Evolutionary conservation across 352 stramenopile genomes (phyloP), one percentile per base, ranked within the genome.

Genomic region (Phytophthora multivora): DNA sequence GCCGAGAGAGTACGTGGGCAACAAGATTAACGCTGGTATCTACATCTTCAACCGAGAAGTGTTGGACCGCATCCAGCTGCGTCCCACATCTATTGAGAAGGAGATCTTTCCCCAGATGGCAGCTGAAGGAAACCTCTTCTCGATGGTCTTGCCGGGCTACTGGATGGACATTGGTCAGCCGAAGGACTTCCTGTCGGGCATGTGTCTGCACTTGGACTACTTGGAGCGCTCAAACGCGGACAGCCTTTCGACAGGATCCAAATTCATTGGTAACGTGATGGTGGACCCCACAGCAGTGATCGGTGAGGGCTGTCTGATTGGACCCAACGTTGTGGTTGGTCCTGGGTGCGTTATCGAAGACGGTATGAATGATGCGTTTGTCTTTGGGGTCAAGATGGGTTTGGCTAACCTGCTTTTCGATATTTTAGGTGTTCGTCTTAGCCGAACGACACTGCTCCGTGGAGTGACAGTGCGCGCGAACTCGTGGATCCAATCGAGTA

Each of bases 161-260:
- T 97, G 89, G 89, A 96, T 96, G 84, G 89, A 97, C 45, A 92
- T 97, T 36, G 89, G 89, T 11, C 87, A 97, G 75, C 89, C 89
- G 33, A 96, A 95, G 69, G 85, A 97, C 63, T 97, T 94, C 46
- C 59, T 97, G 8, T 79, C 86, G 35, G 89, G 89, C 50, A 93
- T 95, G 80, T 94, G 80, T 62, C 73, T 95, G 21, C 87, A 96
- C 64, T 61, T 97, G 36, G 79, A 91, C 47, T 93, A 75, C 57
- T 53, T 96, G 19, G 69, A 81, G 48, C 72, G 75, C 51, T 80
- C 63, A 21, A 77, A 83, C 26, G 41, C 73, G 2, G 58, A 79
- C 4, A 53, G 61, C 46, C 64, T 97, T 40, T 79, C 83, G 4
- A 83, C 61, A 0, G 86, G 84, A 15, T 59, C 74, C 21, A 90